Evolutionary conservation across 208 protist genomes (phyloP).

Genomic region (Angomonas ambiguus): DNA sequence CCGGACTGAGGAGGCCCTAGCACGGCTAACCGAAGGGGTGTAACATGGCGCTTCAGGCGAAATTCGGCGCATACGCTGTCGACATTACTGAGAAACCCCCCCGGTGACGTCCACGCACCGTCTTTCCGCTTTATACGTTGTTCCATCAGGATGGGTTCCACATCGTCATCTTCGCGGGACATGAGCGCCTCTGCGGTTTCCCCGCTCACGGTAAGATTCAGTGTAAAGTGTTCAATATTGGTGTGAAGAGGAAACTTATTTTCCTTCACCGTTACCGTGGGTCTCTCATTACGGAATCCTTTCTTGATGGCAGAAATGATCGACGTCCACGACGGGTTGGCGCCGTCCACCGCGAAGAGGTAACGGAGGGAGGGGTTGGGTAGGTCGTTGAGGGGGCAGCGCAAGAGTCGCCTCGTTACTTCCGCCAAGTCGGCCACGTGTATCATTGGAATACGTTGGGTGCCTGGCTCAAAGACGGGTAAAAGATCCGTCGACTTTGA

Average conservation of each 20-base stretch:
- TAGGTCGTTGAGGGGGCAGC: slow-evolving; percentile 36
- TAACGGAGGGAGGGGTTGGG: slow-evolving; percentile 75
- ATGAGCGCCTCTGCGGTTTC: slow-evolving; percentile 69
- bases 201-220: slow-evolving; percentile 80
- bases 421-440: slow-evolving; percentile 90
- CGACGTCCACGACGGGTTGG: slow-evolving; percentile 47
- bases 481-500: slow-evolving; percentile 22
- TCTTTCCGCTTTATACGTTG: not conserved
- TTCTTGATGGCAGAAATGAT: slow-evolving; percentile 77
- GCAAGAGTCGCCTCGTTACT: slow-evolving; percentile 64
- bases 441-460: slow-evolving; percentile 87
- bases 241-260: slow-evolving; percentile 65
- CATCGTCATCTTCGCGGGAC: slow-evolving; percentile 47
- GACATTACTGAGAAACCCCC: slow-evolving; percentile 69
- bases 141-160: slow-evolving; percentile 1
- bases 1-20: slow-evolving; percentile 88
- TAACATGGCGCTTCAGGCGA: slow-evolving; percentile 46
- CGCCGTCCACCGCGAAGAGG: slow-evolving; percentile 86
- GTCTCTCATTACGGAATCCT: slow-evolving; percentile 61
- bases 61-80: slow-evolving; percentile 77
- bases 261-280: slow-evolving; percentile 9
- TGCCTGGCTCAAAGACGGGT: slow-evolving; percentile 86
- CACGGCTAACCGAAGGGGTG: slow-evolving; percentile 77
- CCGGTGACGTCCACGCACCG: slow-evolving; percentile 64
- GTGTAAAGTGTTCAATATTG: slow-evolving; percentile 82